Base-by-base conservation (phyloP, 1,284 basidiomycete species). In the Gomphus sp. region DNA sequence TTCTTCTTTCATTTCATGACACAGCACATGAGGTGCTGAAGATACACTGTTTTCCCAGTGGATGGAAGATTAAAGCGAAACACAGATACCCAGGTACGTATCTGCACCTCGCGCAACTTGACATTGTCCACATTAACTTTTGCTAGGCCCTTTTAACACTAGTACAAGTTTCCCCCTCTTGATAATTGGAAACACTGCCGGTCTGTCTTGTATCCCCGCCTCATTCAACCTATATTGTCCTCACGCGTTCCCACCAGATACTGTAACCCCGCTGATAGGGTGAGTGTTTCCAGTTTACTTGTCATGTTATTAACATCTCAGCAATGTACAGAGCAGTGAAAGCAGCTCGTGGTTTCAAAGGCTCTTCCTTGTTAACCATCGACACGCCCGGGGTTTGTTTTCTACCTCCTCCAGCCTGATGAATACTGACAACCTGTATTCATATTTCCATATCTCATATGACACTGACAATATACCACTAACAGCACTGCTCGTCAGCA, bases 131-230 rank as follows among this genome's bases (percentile, higher is more conserved):
- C 41, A 8, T 59, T 12, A 14, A 48, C n/a, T 50, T 18, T 1
- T 22, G 22, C 22, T 16, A 61, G 63, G 59, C 16, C 52, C 53
- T 14, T 64, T 61, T 28, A 48, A 37, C 41, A 56, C 31, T 49
- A 64, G 37, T 25, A 65, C 64, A 3, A 62, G 60, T 54, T 63
- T 63, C 54, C 64, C 64, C 14, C 45, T 65, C n/a, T 55, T 65
- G 10, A 34, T 65, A 16, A 63, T 65, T 34, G 64, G 63, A 18
- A 65, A 65, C 43, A 62, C 61, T 1, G 56, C 52, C 8, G 64
- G 63, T 65, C 22, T 43, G 60, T 43, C 5, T 50, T n/a, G 7
- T 8, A 8, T 33, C 1, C 11, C 22, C 22, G 22, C 22, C 22
- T 22, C 22, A 22, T 34, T 31, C 2, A 9, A 12, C 25, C 33